Evolutionary conservation across 2,329 filamentous ascomycete genomes (phyloP).

Genomic region (Cercospora berteroae): DNA sequence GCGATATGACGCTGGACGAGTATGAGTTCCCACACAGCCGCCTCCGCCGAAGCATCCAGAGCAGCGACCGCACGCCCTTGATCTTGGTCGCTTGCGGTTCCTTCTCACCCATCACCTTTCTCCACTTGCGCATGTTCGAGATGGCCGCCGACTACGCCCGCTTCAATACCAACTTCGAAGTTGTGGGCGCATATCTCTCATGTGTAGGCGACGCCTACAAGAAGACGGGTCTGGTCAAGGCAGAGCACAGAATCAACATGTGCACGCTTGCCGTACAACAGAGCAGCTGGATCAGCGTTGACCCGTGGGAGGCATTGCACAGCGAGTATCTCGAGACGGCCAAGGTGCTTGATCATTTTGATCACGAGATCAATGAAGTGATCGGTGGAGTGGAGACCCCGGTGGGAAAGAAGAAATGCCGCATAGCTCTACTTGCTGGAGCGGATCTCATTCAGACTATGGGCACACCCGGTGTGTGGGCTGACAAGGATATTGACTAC

Average conservation of each 20-base stretch:
- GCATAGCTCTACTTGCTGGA: conserved; percentile 79
- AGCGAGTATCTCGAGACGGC: conserved; percentile 85
- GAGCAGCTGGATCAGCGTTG: conserved; percentile 77
- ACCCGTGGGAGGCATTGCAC: conserved; percentile 85
- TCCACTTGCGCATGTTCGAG: conserved; percentile 83
- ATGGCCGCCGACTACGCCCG: conserved; percentile 79
- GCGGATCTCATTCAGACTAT: conserved; percentile 54
- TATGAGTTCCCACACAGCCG: conserved; percentile 64
- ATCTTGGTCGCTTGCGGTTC: conserved; percentile 68
- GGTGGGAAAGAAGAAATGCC: conserved; percentile 67
- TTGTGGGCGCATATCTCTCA: conserved; percentile 80
- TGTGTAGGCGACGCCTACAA: conserved; percentile 76
- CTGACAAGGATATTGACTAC: conserved; percentile 77
- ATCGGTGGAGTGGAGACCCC: conserved; percentile 69
- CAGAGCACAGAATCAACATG: conserved; percentile 77
- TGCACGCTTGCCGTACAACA: conserved; percentile 77
- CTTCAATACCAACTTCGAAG: conserved; percentile 74
- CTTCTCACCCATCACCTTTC: conserved; percentile 51
- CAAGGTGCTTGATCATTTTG: conserved; percentile 84
- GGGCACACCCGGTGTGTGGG: conserved; percentile 67
- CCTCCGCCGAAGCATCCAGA: conserved; percentile 56
- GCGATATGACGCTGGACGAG: conserved; percentile 41
- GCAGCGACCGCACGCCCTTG: conserved; percentile 59
- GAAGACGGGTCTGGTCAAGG: conserved; percentile 73
- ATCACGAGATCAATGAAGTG: conserved; percentile 81